Evolutionary conservation across 306 rosid species (phyloP).

Genomic region (Quercus agrifolia): DNA sequence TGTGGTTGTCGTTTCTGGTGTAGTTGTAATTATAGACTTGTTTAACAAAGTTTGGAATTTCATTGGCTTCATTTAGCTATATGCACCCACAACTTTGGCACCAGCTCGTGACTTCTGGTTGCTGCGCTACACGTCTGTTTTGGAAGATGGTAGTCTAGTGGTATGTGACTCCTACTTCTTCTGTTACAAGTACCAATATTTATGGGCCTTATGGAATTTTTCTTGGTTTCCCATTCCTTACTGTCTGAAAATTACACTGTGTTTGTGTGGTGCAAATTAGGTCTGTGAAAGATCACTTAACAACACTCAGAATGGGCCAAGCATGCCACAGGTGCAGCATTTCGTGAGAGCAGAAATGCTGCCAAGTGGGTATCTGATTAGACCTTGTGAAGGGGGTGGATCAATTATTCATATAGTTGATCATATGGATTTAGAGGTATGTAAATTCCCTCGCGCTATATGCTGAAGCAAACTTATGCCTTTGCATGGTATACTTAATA

Average conservation of each 20-base stretch:
- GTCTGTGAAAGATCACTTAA: conserved; percentile 98
- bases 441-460: neutral
- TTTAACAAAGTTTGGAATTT: conserved; percentile 9
- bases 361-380: conserved; percentile 88
- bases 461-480: conserved; percentile 1
- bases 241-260: conserved; percentile 4
- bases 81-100: conserved; percentile 96
- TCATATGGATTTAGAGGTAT: conserved; percentile 89
- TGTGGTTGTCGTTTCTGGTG: neutral
- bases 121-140: conserved; percentile 89
- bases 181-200: neutral
- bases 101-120: conserved; percentile 99
- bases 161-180: conserved; percentile 38
- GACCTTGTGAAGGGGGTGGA: conserved; percentile 99
- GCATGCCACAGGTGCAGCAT: conserved; percentile 84
- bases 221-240: neutral
- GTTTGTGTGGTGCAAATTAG: conserved; percentile 36
- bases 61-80: conserved; percentile 50
- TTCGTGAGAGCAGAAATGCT: conserved; percentile 94
- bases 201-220: neutral
- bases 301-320: conserved; percentile 96
- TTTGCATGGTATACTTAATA: conserved; percentile 15
- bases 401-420: conserved; percentile 92
- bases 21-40: neutral
- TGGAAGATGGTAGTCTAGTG: conserved; percentile 99